These are phyloP conservation scores for Darksidea phi DNA, from an alignment of 495 filamentous ascomycete genomes.

Conservation along the genomic window DNA sequence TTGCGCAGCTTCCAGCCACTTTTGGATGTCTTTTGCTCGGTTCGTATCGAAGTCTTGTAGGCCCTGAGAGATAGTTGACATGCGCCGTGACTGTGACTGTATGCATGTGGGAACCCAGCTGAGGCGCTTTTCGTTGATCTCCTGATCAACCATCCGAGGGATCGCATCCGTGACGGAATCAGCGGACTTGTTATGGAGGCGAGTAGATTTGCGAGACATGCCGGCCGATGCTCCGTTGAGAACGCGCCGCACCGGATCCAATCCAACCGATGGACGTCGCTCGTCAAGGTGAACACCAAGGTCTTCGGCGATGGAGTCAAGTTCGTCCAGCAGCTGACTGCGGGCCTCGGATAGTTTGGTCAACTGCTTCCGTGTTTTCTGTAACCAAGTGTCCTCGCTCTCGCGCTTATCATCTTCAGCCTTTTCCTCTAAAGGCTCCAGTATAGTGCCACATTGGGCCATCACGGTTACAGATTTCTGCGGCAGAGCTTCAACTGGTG, in stretches of 20 bases:
- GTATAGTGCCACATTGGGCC: background rate
- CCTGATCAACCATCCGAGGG: constrained; percentile 19
- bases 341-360: constrained; percentile 27
- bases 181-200: constrained; percentile 24
- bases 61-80: constrained; percentile 18
- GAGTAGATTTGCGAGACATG: constrained; percentile 7
- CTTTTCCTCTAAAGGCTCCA: background rate
- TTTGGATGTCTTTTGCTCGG: constrained; percentile 21
- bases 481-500: constrained; percentile 10
- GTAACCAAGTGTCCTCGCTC: constrained; percentile 27
- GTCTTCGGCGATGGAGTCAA: constrained; percentile 26
- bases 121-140: constrained; percentile 9
- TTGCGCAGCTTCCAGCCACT: constrained; percentile 29
- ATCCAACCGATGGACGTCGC: background rate
- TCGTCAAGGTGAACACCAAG: constrained; percentile 16
- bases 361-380: constrained; percentile 27
- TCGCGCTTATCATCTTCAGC: constrained; percentile 1
- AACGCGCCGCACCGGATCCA: constrained; percentile 10
- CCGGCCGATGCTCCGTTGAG: constrained; percentile 18
- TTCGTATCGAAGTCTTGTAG: constrained; percentile 14
- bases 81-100: constrained; percentile 13
- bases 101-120: constrained; percentile 22
- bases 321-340: constrained; percentile 24
- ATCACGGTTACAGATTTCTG: background rate
- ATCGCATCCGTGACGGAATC: constrained; percentile 21